These are phyloP conservation scores for Aspergillus sclerotiicarbonarius DNA, from an alignment of 495 filamentous ascomycete species.

Conservation along the genomic window DNA sequence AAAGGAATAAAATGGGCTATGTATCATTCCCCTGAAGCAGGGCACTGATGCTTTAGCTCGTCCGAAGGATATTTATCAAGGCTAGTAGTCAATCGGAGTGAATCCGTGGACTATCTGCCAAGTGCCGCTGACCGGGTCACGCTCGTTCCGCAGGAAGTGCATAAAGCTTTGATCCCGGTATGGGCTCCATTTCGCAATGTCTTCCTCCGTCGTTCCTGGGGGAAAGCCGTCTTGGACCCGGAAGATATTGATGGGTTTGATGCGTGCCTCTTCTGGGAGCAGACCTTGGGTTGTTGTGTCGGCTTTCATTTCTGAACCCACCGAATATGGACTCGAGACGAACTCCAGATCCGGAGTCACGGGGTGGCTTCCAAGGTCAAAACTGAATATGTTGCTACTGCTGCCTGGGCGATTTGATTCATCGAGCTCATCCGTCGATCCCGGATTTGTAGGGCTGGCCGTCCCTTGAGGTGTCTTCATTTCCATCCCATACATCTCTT, in stretches of 20 bases:
- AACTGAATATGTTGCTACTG: background rate
- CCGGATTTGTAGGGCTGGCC: background rate
- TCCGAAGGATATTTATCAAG: too few species aligned
- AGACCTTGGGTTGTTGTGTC: background rate
- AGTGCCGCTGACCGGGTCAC: constrained; percentile 11
- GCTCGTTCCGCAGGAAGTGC: constrained; percentile 21
- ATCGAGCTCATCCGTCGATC: too few species aligned
- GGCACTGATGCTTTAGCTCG: too few species aligned
- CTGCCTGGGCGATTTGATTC: background rate
- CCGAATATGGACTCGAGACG: background rate
- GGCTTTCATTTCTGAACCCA: background rate
- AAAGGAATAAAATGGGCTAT: too few species aligned
- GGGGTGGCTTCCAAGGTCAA: background rate
- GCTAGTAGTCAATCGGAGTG: constrained; percentile 14
- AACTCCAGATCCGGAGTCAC: background rate
- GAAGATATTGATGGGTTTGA: constrained; percentile 26
- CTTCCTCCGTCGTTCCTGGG: constrained; percentile 14
- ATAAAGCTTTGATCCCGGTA: constrained; percentile 22
- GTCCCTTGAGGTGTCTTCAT: constrained; percentile 3
- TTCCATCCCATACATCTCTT: constrained; percentile 23
- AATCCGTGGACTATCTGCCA: constrained; percentile 21
- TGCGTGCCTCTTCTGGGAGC: constrained; percentile 33
- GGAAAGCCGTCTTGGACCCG: constrained; percentile 23
- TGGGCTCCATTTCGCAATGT: constrained; percentile 18
- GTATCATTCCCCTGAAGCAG: too few species aligned